phyloP scores from a whole-genome alignment of 345 rosid genomes.

The Salix arbutifolia region DNA sequence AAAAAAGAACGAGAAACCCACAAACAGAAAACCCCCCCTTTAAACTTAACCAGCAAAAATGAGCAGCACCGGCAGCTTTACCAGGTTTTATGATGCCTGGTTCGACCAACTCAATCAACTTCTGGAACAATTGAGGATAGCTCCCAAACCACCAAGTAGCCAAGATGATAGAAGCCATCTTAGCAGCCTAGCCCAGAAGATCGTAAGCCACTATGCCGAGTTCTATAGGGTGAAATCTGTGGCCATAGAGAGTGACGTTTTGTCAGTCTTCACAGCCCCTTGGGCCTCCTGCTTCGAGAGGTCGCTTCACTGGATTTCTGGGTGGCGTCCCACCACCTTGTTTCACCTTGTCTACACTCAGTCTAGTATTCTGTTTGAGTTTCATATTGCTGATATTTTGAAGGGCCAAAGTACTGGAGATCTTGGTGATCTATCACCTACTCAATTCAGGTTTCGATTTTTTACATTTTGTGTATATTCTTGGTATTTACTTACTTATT shows the following conservation, averaged over 20 bases:
- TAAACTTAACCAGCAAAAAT: slow-evolving; percentile 8
- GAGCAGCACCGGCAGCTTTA: slow-evolving; percentile 28
- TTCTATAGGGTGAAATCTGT: slow-evolving; percentile 48
- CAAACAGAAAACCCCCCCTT: no score
- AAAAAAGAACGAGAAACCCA: no score
- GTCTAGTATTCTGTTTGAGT: slow-evolving; percentile 71
- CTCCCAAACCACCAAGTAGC: slow-evolving; percentile 38
- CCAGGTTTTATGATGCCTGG: slow-evolving; percentile 57
- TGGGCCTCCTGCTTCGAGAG: slow-evolving; percentile 81
- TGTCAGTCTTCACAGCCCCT: slow-evolving; percentile 52
- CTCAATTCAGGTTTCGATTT: slow-evolving; percentile 52
- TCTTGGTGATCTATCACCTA: slow-evolving; percentile 75
- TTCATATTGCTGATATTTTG: slow-evolving; percentile 65
- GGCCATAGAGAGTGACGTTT: slow-evolving; percentile 47
- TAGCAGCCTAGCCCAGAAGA: slow-evolving; percentile 36
- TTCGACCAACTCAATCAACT: slow-evolving; percentile 48
- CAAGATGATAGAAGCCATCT: slow-evolving; percentile 28
- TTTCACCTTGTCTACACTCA: slow-evolving; percentile 80
- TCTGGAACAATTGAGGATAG: slow-evolving; percentile 46
- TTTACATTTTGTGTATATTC: no score
- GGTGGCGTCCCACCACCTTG: slow-evolving; percentile 77
- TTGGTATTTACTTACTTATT: not conserved
- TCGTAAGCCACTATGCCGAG: slow-evolving; percentile 53
- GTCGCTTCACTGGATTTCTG: slow-evolving; percentile 80
- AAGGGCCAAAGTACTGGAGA: slow-evolving; percentile 65